These are phyloP conservation scores for Ceratopteris richardii DNA, from an alignment of 75 land plant species.

Conservation along the genomic window DNA sequence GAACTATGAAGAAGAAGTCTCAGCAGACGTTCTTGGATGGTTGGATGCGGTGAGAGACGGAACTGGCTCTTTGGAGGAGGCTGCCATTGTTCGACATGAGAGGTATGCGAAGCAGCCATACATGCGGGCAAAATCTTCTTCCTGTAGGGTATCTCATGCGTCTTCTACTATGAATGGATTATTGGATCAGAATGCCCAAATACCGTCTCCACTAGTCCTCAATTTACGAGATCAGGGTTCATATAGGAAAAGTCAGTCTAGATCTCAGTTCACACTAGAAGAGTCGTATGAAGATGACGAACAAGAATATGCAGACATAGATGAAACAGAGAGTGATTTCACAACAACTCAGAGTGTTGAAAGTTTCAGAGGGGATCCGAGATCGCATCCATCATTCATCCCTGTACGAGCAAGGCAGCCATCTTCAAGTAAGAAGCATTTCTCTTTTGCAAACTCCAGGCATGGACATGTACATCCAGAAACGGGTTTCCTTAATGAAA, in stretches of 20 bases:
- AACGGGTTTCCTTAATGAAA: background rate
- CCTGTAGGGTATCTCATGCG: background rate
- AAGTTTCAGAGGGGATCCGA: background rate
- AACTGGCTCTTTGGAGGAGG: background rate
- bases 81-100: too few species aligned
- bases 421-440: background rate
- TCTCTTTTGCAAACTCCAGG: background rate
- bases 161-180: background rate
- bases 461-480: too few species aligned
- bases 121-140: background rate
- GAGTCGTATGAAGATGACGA: constrained; percentile 3
- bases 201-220: background rate
- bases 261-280: constrained; percentile 1
- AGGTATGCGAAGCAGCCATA: too few species aligned
- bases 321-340: background rate
- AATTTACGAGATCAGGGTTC: background rate
- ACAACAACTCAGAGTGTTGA: background rate
- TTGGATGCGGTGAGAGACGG: background rate
- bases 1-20: background rate
- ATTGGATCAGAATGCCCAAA: background rate
- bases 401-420: background rate
- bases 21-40: background rate
- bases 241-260: background rate
- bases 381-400: background rate
- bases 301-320: background rate